phyloP scores from a whole-genome alignment of 352 stramenopile genomes.

The Pythium apleroticum region DNA sequence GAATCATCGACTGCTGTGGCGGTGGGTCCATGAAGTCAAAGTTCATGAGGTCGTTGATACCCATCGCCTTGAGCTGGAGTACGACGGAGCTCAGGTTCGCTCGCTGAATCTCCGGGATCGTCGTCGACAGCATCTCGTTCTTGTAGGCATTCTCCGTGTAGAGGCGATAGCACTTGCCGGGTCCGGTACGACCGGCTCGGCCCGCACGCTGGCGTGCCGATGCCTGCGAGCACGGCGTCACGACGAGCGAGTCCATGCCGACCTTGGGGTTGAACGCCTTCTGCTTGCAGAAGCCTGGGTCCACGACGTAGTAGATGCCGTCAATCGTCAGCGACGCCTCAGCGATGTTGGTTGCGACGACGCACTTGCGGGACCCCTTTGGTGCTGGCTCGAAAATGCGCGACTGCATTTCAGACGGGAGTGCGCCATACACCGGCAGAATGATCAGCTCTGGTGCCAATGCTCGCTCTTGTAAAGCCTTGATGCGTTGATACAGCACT shows the following conservation, averaged over 20 bases:
- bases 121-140: slow-evolving; percentile 97
- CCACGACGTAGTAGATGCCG: slow-evolving; percentile 94
- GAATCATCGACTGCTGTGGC: slow-evolving; percentile 95
- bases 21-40: slow-evolving; percentile 99
- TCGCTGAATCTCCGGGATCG: slow-evolving; percentile 99
- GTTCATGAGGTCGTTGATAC: slow-evolving; percentile 98
- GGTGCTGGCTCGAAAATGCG: slow-evolving; percentile 98
- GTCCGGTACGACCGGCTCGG: slow-evolving; percentile 96
- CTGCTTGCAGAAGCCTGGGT: slow-evolving; percentile 97
- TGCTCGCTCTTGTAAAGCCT: slow-evolving; percentile 92
- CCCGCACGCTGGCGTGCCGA: slow-evolving; percentile 97
- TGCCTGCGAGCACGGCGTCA: slow-evolving; percentile 98
- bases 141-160: slow-evolving; percentile 99
- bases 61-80: slow-evolving; percentile 99
- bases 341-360: slow-evolving; percentile 99
- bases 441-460: slow-evolving; percentile 98
- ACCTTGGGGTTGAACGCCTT: slow-evolving; percentile 99
- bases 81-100: slow-evolving; percentile 98
- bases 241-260: slow-evolving; percentile 99
- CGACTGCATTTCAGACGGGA: slow-evolving; percentile 99
- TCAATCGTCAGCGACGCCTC: slow-evolving; percentile 99
- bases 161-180: slow-evolving; percentile 99
- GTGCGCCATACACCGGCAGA: slow-evolving; percentile 96
- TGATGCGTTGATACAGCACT: slow-evolving; percentile 97
- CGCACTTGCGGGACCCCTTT: slow-evolving; percentile 95